Conservation (phyloP, 352 stramenopile species). For the Phytophthora uliginosa region DNA sequence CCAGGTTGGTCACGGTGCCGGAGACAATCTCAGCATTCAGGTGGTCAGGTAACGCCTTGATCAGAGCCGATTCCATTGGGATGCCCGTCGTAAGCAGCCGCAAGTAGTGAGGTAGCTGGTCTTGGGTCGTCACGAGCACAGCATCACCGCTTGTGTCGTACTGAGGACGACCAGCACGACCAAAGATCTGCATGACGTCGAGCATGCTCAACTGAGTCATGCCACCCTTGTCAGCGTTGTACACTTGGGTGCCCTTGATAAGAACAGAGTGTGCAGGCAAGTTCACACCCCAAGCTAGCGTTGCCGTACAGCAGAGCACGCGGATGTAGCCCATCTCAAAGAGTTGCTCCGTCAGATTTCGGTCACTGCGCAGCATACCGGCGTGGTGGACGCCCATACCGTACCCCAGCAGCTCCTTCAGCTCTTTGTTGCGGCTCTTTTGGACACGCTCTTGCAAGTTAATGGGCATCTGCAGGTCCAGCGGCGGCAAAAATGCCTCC, state of each 20-base stretch:
- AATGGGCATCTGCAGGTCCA: conserved; percentile 64
- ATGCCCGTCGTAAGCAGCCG: conserved; percentile 96
- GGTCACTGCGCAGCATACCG: conserved; percentile 96
- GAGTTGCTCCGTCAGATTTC: conserved; percentile 98
- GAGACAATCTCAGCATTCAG: conserved; percentile 99
- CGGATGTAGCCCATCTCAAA: conserved; percentile 98
- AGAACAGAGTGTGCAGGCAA: conserved; percentile 99
- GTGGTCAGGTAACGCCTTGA: conserved; percentile 99
- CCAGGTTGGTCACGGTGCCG: conserved; percentile 98
- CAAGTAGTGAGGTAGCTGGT: conserved; percentile 95
- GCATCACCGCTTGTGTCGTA: conserved; percentile 99
- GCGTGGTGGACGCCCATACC: conserved; percentile 99
- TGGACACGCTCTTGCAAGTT: conserved; percentile 79
- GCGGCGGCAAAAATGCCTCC: conserved; percentile 69
- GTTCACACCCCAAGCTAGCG: conserved; percentile 99
- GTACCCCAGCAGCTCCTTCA: conserved; percentile 95
- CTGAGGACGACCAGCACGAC: conserved; percentile 97
- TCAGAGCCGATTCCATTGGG: conserved; percentile 98
- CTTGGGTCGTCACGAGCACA: conserved; percentile 98
- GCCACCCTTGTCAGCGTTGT: conserved; percentile 99
- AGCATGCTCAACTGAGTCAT: conserved; percentile 98
- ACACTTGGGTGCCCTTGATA: conserved; percentile 99
- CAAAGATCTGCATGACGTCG: conserved; percentile 99
- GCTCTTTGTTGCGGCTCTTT: conserved; percentile 96
- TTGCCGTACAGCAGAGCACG: conserved; percentile 99